Evolutionary conservation across 202 grass and related monocot genomes (phyloP).

Genomic region (Panicum virgatum): DNA sequence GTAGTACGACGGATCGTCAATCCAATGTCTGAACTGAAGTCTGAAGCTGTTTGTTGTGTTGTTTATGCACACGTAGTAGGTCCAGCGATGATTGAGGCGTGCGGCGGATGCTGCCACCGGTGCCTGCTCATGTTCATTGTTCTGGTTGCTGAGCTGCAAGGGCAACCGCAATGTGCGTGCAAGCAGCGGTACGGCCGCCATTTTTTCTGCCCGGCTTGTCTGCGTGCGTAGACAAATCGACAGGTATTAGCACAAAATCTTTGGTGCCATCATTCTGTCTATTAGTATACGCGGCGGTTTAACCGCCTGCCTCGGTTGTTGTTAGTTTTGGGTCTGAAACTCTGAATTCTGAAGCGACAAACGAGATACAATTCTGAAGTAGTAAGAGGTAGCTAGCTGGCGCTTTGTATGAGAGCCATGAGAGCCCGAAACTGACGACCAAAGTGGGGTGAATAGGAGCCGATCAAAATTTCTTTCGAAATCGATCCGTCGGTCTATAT

Average conservation of each 20-base stretch:
- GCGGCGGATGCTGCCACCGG: constrained; percentile 28
- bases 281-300: neutral
- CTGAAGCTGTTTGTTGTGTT: neutral
- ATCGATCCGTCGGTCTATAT: too few species aligned
- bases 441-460: too few species aligned
- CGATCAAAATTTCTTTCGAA: too few species aligned
- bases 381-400: too few species aligned
- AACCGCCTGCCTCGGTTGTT: neutral
- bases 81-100: constrained; percentile 32
- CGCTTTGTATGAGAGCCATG: too few species aligned
- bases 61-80: constrained; percentile 1
- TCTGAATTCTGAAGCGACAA: neutral
- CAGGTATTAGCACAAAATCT: constrained; percentile 27
- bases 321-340: neutral
- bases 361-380: too few species aligned
- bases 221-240: neutral
- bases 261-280: constrained; percentile 4
- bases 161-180: constrained; percentile 6
- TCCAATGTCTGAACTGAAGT: constrained; percentile 12
- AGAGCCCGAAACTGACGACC: too few species aligned
- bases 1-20: neutral
- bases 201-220: constrained; percentile 1
- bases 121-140: too few species aligned
- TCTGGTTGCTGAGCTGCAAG: constrained; percentile 38
- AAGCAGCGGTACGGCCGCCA: neutral